These are phyloP conservation scores for Tuber calosporum DNA, from an alignment of 495 filamentous ascomycete species.

Conservation along the genomic window DNA sequence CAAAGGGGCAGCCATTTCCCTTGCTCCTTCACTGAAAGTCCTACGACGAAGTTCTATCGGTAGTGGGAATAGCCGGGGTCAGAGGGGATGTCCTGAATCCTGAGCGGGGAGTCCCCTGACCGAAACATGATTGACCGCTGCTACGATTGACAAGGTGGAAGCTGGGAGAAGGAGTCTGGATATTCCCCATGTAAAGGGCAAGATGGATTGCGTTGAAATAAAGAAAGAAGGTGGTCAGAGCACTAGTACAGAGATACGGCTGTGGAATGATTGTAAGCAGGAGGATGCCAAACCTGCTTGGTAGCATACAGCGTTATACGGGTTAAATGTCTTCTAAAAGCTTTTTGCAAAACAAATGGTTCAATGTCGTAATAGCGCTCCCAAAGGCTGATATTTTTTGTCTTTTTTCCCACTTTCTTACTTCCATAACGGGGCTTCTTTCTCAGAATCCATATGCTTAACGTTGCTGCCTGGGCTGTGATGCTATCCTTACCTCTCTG, in stretches of 20 bases:
- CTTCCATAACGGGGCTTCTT: conserved; percentile 52
- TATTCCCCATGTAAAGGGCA: neutral
- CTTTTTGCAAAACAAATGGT: conserved; percentile 31
- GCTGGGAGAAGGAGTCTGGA: too few species aligned
- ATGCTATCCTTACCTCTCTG: too few species aligned
- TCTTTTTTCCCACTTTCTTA: neutral
- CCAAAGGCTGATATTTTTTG: neutral
- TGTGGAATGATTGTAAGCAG: conserved; percentile 13
- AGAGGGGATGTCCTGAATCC: conserved; percentile 14
- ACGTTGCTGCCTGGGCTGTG: conserved; percentile 63
- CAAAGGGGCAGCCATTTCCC: conserved; percentile 21
- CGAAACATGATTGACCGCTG: conserved; percentile 9
- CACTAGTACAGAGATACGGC: neutral
- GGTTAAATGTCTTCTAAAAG: conserved; percentile 37
- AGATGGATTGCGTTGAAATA: neutral
- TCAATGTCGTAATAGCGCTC: neutral
- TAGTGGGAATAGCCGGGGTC: neutral
- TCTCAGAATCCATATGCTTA: conserved; percentile 61
- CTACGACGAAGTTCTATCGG: conserved; percentile 37
- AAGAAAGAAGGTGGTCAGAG: neutral
- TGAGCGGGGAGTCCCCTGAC: conserved; percentile 13
- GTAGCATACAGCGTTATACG: conserved; percentile 37
- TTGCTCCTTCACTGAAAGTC: conserved; percentile 40
- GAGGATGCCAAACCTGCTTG: conserved; percentile 24
- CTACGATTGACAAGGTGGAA: conserved; percentile 13